Evolutionary conservation across 257 asterid genomes (phyloP).

Genomic region (Solanum dulcamara): DNA sequence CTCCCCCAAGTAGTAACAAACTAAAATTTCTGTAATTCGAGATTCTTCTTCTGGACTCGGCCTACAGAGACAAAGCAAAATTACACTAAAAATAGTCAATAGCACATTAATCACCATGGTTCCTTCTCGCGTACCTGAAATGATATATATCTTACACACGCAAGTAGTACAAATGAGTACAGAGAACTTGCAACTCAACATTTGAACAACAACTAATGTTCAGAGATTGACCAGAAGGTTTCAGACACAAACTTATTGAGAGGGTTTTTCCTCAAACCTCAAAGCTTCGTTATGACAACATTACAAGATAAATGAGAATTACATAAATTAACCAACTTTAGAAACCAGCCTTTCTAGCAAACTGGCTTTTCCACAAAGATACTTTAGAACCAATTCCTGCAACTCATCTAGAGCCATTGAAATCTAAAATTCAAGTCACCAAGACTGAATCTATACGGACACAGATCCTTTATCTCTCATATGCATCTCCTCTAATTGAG

Average conservation of each 20-base stretch:
- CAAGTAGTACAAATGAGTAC: background rate
- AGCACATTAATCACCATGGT: background rate
- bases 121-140: background rate
- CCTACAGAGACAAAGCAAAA: background rate
- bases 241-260: background rate
- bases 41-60: background rate
- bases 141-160: background rate
- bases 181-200: background rate
- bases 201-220: background rate
- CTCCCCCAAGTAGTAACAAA: background rate
- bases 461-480: constrained; percentile 24
- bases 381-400: background rate
- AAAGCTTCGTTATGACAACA: background rate
- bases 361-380: background rate
- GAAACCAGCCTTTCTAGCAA: background rate
- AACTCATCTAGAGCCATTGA: background rate
- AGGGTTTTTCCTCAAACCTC: background rate
- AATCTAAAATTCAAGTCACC: background rate
- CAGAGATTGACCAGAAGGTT: background rate
- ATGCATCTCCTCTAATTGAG: constrained; percentile 25
- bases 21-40: background rate
- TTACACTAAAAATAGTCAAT: background rate
- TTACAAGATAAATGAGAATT: background rate
- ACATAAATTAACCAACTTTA: background rate
- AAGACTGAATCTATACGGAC: background rate